Percentiles rank a stretch among this genome's conserved stretches.
phyloP scores from a whole-genome alignment of 2,329 filamentous ascomycete species.

The Calonectria ilicicola region DNA sequence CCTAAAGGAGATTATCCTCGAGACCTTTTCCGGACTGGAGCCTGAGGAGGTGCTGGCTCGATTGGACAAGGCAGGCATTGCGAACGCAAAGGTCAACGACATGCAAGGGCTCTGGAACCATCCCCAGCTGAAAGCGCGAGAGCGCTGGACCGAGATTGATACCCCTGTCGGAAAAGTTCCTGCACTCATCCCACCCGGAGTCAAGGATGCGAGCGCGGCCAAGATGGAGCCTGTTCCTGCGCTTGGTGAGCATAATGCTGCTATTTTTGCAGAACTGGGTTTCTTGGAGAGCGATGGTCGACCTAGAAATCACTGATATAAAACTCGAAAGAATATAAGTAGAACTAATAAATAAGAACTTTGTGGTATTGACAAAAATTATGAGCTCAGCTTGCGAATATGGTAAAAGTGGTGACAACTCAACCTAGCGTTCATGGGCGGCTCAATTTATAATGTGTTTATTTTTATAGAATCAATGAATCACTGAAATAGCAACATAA shows the following conservation, averaged over 20 bases:
- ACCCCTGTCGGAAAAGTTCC: slow-evolving; percentile 60
- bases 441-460: too few species aligned
- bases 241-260: slow-evolving; percentile 61
- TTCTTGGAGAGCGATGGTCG: neutral
- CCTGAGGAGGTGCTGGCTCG: slow-evolving; percentile 54
- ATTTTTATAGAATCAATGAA: too few species aligned
- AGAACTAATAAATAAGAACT: neutral
- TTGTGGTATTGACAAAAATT: neutral
- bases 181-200: slow-evolving; percentile 63
- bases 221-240: slow-evolving; percentile 59
- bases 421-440: too few species aligned
- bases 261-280: slow-evolving; percentile 16
- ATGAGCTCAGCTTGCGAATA: too few species aligned
- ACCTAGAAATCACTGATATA: neutral
- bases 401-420: too few species aligned
- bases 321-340: neutral
- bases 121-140: slow-evolving; percentile 62
- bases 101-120: slow-evolving; percentile 68
- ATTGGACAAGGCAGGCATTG: slow-evolving; percentile 62
- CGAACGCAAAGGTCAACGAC: slow-evolving; percentile 67
- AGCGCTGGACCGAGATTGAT: slow-evolving; percentile 62
- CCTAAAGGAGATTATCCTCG: slow-evolving; percentile 58
- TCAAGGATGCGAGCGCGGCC: slow-evolving; percentile 39
- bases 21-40: slow-evolving; percentile 52
- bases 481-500: too few species aligned